A percentile compares a stretch with the other conserved stretches of the same genome.
These are phyloP conservation scores for Oryza rufipogon DNA, from an alignment of 176 grass and related monocot species.

Conservation along the genomic window DNA sequence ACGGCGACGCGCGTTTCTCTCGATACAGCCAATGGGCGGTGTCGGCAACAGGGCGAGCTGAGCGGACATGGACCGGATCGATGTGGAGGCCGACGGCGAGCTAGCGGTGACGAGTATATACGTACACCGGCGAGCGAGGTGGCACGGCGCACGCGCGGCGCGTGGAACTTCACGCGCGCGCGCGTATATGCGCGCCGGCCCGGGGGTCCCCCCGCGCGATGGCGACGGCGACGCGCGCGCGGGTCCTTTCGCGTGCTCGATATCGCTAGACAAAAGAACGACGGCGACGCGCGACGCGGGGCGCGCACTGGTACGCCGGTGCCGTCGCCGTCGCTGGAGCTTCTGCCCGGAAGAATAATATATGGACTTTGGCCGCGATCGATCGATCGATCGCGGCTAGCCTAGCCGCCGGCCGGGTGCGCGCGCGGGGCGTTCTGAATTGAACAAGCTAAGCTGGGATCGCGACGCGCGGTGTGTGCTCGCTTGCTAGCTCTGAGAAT, in stretches of 20 bases:
- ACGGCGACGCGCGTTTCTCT: conserved; percentile 1
- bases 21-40: background rate
- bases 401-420: too few species aligned
- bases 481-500: too few species aligned
- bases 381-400: too few species aligned
- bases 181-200: background rate
- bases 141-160: conserved; percentile 35
- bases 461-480: background rate
- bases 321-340: background rate
- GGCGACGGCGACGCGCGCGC: background rate
- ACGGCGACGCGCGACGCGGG: conserved; percentile 9
- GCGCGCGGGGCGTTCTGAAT: background rate
- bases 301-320: too few species aligned
- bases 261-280: background rate
- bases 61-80: too few species aligned
- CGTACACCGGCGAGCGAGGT: background rate
- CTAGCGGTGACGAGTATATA: background rate
- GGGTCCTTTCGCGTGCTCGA: background rate
- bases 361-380: too few species aligned
- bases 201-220: too few species aligned
- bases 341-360: background rate
- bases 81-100: background rate
- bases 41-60: conserved; percentile 31
- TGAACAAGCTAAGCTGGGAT: background rate
- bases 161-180: conserved; percentile 48